A percentile compares a stretch with the other conserved stretches of the same genome.
Evolutionary conservation across 108 stramenopile genomes (phyloP).

Genomic region (Bacterosira constricta): DNA sequence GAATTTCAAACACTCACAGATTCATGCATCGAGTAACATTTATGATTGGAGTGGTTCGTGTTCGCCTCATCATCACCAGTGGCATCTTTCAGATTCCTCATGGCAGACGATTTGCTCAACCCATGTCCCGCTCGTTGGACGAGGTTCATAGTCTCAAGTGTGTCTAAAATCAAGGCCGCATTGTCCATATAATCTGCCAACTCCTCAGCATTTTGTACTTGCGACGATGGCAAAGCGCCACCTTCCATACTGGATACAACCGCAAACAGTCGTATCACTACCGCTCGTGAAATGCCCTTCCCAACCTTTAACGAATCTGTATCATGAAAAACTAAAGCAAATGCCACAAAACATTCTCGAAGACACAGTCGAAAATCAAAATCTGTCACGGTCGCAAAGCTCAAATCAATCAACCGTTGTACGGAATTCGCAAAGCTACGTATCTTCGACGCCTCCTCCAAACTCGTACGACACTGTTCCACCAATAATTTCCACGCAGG

Average conservation of each 20-base stretch:
- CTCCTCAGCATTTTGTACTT: conserved; percentile 28
- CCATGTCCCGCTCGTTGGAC: conserved; percentile 78
- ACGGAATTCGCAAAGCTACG: conserved; percentile 86
- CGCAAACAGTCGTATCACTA: conserved; percentile 73
- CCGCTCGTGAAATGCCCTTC: conserved; percentile 77
- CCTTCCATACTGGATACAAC: conserved; percentile 60
- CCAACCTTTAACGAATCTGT: conserved; percentile 83
- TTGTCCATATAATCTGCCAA: conserved; percentile 39
- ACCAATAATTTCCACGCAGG: conserved; percentile 79
- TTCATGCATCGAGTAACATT: conserved; percentile 78
- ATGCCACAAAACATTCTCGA: conserved; percentile 82
- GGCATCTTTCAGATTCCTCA: conserved; percentile 27
- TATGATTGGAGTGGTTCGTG: conserved; percentile 28
- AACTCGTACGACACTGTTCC: conserved; percentile 73
- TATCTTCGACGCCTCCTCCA: conserved; percentile 85
- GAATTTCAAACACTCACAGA: conserved; percentile 66
- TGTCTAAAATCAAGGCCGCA: conserved; percentile 54
- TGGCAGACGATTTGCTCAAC: conserved; percentile 39
- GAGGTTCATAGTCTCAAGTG: conserved; percentile 82
- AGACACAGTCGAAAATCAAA: conserved; percentile 57
- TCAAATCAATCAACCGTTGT: conserved; percentile 74
- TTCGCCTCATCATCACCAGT: conserved; percentile 7
- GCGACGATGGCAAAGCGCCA: conserved; percentile 4
- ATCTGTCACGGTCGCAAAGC: conserved; percentile 75
- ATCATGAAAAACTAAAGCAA: conserved; percentile 83